phyloP scores from a whole-genome alignment of 306 rosid species.

The Cucurbita argyrosperma region DNA sequence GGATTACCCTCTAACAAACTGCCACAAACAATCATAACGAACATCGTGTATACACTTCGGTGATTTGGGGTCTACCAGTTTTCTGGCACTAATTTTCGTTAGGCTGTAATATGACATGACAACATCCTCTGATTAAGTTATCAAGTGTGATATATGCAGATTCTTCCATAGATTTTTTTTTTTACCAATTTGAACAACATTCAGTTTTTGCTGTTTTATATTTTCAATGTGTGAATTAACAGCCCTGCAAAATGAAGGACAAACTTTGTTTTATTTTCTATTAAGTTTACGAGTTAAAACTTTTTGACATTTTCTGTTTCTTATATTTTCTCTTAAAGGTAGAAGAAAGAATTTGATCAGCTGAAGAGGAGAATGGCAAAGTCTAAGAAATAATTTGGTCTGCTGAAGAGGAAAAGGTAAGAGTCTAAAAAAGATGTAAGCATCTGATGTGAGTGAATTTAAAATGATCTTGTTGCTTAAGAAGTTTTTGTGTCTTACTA shows the following conservation, averaged over 20 bases:
- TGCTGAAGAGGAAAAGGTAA: too few relatives aligned
- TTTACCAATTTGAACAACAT: not conserved
- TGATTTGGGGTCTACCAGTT: not conserved
- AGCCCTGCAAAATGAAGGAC: not conserved
- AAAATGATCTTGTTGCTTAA: too few relatives aligned
- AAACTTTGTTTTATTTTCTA: not conserved
- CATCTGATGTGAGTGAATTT: too few relatives aligned
- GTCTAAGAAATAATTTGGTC: conserved; percentile 11
- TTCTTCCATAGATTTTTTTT: not conserved
- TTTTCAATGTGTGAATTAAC: not conserved
- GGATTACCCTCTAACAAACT: not conserved
- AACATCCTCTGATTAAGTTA: not conserved
- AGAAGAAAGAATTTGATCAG: conserved; percentile 7
- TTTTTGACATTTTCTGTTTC: not conserved
- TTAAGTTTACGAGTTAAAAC: not conserved
- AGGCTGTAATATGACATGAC: not conserved
- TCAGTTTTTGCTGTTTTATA: not conserved
- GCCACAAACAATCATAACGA: too few relatives aligned
- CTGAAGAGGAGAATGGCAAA: conserved; percentile 11
- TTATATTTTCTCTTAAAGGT: conserved; percentile 5
- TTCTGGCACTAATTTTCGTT: too few relatives aligned
- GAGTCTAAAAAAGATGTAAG: not conserved
- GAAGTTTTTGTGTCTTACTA: too few relatives aligned
- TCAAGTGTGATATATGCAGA: not conserved
- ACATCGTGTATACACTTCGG: not conserved